phyloP scores from a whole-genome alignment of 331 rosid genomes.

The Rosa hybrid region DNA sequence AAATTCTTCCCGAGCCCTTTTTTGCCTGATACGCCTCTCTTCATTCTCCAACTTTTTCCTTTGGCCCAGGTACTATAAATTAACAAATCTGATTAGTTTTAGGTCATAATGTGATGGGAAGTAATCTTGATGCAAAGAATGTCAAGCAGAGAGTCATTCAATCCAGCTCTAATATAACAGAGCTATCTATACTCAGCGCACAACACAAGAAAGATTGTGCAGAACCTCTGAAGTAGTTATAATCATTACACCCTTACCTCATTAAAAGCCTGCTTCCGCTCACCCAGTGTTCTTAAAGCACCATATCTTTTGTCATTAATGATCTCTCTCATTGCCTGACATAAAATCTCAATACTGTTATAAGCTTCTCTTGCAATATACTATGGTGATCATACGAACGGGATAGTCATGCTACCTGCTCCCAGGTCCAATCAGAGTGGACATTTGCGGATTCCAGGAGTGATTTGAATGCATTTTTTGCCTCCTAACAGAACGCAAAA shows the following conservation, averaged over 20 bases:
- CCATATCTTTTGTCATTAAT: slow-evolving; percentile 90
- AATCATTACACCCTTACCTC: slow-evolving; percentile 61
- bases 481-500: slow-evolving; percentile 55
- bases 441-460: slow-evolving; percentile 91
- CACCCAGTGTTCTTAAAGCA: slow-evolving; percentile 92
- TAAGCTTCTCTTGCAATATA: slow-evolving; percentile 28
- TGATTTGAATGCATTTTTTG: slow-evolving; percentile 89
- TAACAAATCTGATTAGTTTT: slow-evolving; percentile 29
- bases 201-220: background rate
- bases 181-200: background rate
- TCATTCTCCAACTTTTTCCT: slow-evolving; percentile 96
- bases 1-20: slow-evolving; percentile 93
- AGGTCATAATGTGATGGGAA: slow-evolving; percentile 21
- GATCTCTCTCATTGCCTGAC: slow-evolving; percentile 94
- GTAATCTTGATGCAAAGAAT: slow-evolving; percentile 16
- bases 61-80: slow-evolving; percentile 86
- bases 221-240: background rate
- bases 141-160: background rate
- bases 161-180: slow-evolving; percentile 4
- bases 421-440: slow-evolving; percentile 99
- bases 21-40: slow-evolving; percentile 95
- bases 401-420: slow-evolving; percentile 64
- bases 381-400: slow-evolving; percentile 9
- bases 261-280: slow-evolving; percentile 97
- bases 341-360: slow-evolving; percentile 23